A percentile compares a stretch with the other conserved stretches of the same genome.
Evolutionary conservation across 169 alveolate species (phyloP).

Genomic region (Cystoisospora suis): DNA sequence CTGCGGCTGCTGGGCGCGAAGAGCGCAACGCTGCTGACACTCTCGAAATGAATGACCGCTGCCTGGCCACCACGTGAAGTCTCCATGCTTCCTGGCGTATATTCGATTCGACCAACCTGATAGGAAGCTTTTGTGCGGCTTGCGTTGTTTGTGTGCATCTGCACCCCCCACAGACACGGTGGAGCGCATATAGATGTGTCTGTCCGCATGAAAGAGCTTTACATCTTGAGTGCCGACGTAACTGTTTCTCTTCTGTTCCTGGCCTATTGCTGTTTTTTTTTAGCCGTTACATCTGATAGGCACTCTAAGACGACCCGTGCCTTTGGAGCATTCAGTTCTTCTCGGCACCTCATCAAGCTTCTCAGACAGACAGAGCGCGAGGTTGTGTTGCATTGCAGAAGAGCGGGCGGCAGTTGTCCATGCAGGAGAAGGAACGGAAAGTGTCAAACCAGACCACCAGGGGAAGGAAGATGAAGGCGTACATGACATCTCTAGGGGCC

Average conservation of each 20-base stretch:
- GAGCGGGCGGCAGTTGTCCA: neutral
- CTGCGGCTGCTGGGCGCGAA: too few species aligned
- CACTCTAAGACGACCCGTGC: neutral
- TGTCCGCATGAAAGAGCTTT: too few species aligned
- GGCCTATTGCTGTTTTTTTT: neutral
- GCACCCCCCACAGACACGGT: too few species aligned
- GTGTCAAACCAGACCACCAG: neutral
- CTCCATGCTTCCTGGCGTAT: too few species aligned
- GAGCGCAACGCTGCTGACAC: too few species aligned
- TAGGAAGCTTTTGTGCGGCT: too few species aligned
- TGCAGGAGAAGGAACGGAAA: neutral
- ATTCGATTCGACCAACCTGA: too few species aligned
- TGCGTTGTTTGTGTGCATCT: too few species aligned
- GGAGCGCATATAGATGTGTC: too few species aligned
- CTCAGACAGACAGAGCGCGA: neutral
- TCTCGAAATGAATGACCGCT: neutral
- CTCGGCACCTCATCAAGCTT: neutral
- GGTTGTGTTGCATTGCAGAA: neutral
- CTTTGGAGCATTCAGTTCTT: slow-evolving; percentile 42
- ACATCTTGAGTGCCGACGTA: too few species aligned
- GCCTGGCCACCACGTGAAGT: too few species aligned
- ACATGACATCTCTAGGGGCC: neutral
- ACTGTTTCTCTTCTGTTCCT: too few species aligned
- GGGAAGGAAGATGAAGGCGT: neutral
- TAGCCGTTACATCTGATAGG: slow-evolving; percentile 17